Evolutionary conservation across 768 basidiomycete genomes (phyloP), one percentile per base, ranked within the genome.

Genomic region (Asterophora lycoperdoides): DNA sequence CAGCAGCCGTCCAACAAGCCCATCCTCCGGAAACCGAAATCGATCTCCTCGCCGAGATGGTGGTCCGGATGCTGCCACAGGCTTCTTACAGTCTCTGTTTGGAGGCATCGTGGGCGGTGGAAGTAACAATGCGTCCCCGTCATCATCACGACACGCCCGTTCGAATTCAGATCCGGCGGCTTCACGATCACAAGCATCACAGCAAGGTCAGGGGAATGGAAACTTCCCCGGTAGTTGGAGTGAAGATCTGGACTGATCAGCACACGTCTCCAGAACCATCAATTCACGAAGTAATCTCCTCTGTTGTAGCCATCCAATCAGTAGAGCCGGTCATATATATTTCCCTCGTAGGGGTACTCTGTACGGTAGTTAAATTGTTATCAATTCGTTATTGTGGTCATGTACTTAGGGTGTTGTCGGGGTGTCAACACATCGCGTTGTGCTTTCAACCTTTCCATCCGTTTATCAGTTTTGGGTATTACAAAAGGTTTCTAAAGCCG

Each of bases 171-270:
- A 69, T 49, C 63, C 66, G 14, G 23, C 23, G 23, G 36, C 65
- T 8, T 56, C 56, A 11, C 55, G 52, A 18, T 53, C 56, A 5
- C 49, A 56, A 9, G 52, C 23, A 23, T 23, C 23, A 37, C 48
- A 56, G 42, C 23, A 23, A 23, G 23, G 23, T 23, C 23, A 23
- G 26, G 52, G 57, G 8, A 35, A 56, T n/a, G 55, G 56, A 29
- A 58, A 70, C 48, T 47, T 74, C 17, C 75, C 75, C 2, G 75
- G 75, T 17, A 58, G 69, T 37, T 77, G 75, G 75, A 59, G 63
- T 32, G 73, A 74, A 13, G 71, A 73, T 39, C 61, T 72, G 36
- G 73, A 75, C 59, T 75, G 53, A 61, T 17, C 4, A 23, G 26
- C 9, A 30, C 10, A 13, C 15, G 19, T 20, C 14, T 11, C 18